Evolutionary conservation across 768 basidiomycete species (phyloP).

Genomic region (Leccinum longicurvipes): DNA sequence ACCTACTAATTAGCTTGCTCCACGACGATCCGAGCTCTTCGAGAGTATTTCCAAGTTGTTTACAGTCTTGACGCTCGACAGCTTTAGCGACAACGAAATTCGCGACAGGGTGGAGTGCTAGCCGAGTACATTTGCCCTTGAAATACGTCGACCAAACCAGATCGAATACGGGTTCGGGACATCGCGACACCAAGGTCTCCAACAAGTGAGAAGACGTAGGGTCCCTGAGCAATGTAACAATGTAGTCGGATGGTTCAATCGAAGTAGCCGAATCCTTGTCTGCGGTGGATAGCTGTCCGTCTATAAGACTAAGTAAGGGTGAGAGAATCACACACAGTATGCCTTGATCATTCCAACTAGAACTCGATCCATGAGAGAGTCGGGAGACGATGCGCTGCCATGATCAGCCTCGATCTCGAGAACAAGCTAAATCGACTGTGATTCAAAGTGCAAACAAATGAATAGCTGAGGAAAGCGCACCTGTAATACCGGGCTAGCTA

Average conservation of each 20-base stretch:
- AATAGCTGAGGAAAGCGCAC: conserved; percentile 36
- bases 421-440: conserved; percentile 52
- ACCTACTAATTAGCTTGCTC: conserved; percentile 68
- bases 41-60: conserved; percentile 53
- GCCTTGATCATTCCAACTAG: conserved; percentile 71
- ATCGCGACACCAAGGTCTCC: conserved; percentile 70
- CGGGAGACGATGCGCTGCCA: conserved; percentile 51
- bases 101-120: conserved; percentile 85
- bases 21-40: conserved; percentile 58
- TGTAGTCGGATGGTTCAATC: conserved; percentile 67
- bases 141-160: conserved; percentile 80
- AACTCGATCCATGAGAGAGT: conserved; percentile 79
- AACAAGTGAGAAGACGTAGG: conserved; percentile 86
- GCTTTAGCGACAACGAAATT: conserved; percentile 91
- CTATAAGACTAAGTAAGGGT: background rate
- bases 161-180: conserved; percentile 59
- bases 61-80: conserved; percentile 54
- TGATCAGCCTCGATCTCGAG: conserved; percentile 79
- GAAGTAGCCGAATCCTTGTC: conserved; percentile 36
- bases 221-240: conserved; percentile 79
- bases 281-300: conserved; percentile 20
- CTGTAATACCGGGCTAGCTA: conserved; percentile 73
- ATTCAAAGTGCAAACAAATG: conserved; percentile 6
- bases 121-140: conserved; percentile 60
- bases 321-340: conserved; percentile 45